Base-by-base conservation (phyloP, 495 filamentous ascomycete genomes). In the Penicillium pancosmium region DNA sequence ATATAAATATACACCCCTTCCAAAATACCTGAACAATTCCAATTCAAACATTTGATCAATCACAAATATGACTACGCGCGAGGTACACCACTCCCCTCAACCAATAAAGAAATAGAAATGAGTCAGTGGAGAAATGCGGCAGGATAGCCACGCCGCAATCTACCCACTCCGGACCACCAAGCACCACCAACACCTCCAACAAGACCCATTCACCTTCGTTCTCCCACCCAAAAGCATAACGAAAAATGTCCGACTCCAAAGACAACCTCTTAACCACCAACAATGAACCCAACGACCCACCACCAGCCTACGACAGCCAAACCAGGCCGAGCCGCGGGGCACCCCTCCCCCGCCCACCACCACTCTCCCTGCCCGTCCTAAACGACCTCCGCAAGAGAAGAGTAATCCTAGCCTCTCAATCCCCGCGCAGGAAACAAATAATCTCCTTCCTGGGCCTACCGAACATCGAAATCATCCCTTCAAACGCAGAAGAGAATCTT, bases 381-480 rank as follows among this genome's bases (percentile, higher is more conserved):
- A 84, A 83, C 54, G 73, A 80, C 67, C 83, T 98, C 50, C 82
- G 86, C 62, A 80, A 77, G 43, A 88, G 88, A 69, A 82, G 93
- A 56, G 82, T 93, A 9, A 88, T 98, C 64, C 87, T 98, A 10
- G 94, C 94, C 61, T 96, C 91, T 2, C 82, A 87, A 44, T 96
- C 91, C 1, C 94, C 95, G 0, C 82, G 94, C 13, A 83, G 95
- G 23, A 88, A 86, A 63, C 87, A 89, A 64, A 86, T 98, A 5
- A 85, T 98, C 48, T 64, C 70, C 61, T 69, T 87, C 80, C 78
- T 96, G 43, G 90, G 90, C 61, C 83, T 96, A 6, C 79, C 80
- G 34, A 84, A 88, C 67, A 72, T 96, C 73, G 91, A 96, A 84
- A 82, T 96, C 65, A 80, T 88, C 61, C 91, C 94, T 38, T 95